Base-by-base conservation (phyloP, 441 rosid species). In the Pelargonium citronellum region DNA sequence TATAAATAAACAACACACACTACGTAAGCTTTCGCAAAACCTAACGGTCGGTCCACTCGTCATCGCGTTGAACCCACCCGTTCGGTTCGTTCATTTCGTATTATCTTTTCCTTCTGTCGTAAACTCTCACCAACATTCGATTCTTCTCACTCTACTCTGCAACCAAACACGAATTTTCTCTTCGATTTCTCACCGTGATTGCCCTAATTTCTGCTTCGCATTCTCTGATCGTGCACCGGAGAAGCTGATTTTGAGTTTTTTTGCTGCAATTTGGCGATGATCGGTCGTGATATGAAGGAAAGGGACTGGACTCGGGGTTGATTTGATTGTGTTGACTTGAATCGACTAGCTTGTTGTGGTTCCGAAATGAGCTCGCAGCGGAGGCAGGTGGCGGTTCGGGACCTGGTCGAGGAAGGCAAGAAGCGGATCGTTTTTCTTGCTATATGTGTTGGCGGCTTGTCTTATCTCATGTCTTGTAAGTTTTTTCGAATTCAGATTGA, bases 401-500 rank as follows among this genome's bases (percentile, higher is more conserved):
- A 95, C 87, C 75, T 95, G 76, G 87, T 87, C 66, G 99, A 95
- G 80, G 99, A 95, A 78, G 97, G 89, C 61, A 92, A 92, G 89
- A 95, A 92, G 81, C 87, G 98, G 76, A 81, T 86, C 69, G 97
- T 92, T 67, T 75, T 95, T 76, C 77, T 95, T 80, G 89, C 77
- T 62, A 83, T 95, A 71, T 95, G 97, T 81, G 94, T 92, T 67
- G 83, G 88, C 62, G 99, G 99, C 74, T 87, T 95, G 60, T 95
- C 99, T 2, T 92, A 92, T 77, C 80, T 95, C 74, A 83, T 95
- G 94, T 92, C 98, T 0, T 70, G 99, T 95, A 80, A 87, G 89
- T 84, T 70, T 13, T 22, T 27, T 55, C 24, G 0, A 37, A 24
- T 67, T 61, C 58, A 11, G 27, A 8, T 67, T 49, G 67, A 60